Evolutionary conservation across 345 rosid species (phyloP).

Genomic region (Hirschfeldia incana): DNA sequence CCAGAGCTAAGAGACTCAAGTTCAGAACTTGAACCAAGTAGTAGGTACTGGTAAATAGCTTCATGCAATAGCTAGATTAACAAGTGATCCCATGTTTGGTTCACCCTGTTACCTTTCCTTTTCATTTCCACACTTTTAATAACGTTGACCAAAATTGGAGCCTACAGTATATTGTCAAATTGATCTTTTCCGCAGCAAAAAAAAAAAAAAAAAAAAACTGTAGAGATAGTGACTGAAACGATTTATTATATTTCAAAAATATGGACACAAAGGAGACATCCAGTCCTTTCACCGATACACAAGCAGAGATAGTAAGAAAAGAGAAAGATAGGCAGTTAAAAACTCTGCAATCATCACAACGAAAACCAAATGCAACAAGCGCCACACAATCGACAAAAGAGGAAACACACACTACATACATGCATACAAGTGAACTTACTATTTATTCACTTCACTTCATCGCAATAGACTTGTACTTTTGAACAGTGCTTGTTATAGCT

Average conservation of each 20-base stretch:
- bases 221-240: not conserved
- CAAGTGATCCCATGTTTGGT: not conserved
- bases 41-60: not conserved
- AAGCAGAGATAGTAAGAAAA: not conserved
- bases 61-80: not conserved
- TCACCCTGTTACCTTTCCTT: not conserved
- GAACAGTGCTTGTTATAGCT: constrained; percentile 72
- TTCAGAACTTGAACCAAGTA: not conserved
- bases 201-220: not conserved
- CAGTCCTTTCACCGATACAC: not conserved
- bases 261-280: not conserved
- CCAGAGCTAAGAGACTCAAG: constrained; percentile 52
- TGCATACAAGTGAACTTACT: not conserved
- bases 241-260: not conserved
- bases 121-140: not conserved
- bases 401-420: not conserved
- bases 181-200: not conserved
- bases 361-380: constrained; percentile 7
- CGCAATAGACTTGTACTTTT: constrained; percentile 68
- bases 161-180: not conserved
- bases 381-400: not conserved
- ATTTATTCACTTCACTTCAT: constrained; percentile 34
- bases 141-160: not conserved
- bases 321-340: not conserved
- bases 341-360: not conserved